phyloP scores from a whole-genome alignment of 2,329 filamentous ascomycete species.

The Aureobasidium sp. region DNA sequence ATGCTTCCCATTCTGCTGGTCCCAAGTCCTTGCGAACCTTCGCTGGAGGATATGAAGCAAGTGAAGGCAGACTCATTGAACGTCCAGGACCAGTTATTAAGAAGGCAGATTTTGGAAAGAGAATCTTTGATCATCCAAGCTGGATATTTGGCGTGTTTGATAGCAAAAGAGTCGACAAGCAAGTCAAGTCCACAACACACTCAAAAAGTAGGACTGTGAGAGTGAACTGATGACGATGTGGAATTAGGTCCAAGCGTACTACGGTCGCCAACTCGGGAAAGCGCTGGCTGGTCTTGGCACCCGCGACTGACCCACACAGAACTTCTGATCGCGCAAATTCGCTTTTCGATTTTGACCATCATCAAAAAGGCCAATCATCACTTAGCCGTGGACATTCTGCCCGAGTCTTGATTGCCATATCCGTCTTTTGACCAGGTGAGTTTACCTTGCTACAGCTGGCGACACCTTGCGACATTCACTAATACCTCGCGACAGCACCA shows the following conservation, averaged over 20 bases:
- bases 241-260: background rate
- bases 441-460: background rate
- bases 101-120: no score
- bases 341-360: background rate
- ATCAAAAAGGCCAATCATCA: constrained; percentile 41
- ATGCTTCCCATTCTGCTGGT: constrained; percentile 67
- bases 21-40: constrained; percentile 60
- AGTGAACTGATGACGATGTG: background rate
- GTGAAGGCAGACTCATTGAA: constrained; percentile 53
- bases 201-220: background rate
- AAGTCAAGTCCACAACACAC: background rate
- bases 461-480: constrained; percentile 11
- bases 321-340: background rate
- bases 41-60: constrained; percentile 70
- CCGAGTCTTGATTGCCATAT: constrained; percentile 42
- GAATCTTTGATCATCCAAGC: background rate
- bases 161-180: background rate
- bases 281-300: background rate
- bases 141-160: background rate
- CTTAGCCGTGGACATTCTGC: constrained; percentile 42
- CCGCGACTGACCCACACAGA: background rate
- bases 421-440: constrained; percentile 11
- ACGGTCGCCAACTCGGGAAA: constrained; percentile 1
- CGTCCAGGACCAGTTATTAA: background rate
- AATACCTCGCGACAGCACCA: constrained; percentile 23